Percentiles rank a stretch among this genome's conserved stretches.
Conservation (phyloP, 345 rosid genomes). For the Rhodomyrtus tomentosa region DNA sequence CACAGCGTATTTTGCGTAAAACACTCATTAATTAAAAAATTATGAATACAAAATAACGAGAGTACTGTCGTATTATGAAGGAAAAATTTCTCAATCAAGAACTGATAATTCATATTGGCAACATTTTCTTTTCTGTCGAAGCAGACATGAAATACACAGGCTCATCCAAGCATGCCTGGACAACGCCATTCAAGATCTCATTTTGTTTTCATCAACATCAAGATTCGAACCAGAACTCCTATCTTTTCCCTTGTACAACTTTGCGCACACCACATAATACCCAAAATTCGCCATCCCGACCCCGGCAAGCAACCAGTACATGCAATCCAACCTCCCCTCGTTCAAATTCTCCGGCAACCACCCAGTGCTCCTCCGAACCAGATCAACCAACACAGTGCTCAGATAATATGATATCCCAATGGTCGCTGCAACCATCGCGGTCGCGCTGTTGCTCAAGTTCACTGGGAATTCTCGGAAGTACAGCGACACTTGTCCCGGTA, state of each 20-base stretch:
- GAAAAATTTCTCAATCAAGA: not conserved
- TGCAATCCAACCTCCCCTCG: conserved; percentile 29
- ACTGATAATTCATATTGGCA: not conserved
- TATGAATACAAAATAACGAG: too few relatives aligned
- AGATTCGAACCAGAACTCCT: not conserved
- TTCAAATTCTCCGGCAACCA: conserved; percentile 47
- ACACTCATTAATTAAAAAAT: too few relatives aligned
- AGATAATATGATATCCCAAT: conserved; percentile 25
- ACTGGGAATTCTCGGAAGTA: conserved; percentile 37
- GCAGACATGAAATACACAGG: not conserved
- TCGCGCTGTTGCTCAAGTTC: conserved; percentile 24
- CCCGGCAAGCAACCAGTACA: conserved; percentile 28
- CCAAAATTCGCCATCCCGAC: conserved; percentile 26
- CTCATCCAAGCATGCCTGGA: not conserved
- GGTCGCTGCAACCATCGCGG: conserved; percentile 31
- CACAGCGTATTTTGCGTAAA: too few relatives aligned
- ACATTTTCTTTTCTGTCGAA: not conserved
- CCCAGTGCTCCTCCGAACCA: conserved; percentile 14
- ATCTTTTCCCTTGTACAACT: conserved; percentile 5
- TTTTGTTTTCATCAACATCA: not conserved
- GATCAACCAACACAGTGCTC: conserved; percentile 23
- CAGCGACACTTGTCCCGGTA: conserved; percentile 25
- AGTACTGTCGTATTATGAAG: too few relatives aligned
- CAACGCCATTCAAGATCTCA: not conserved
- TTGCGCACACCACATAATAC: conserved; percentile 28